Evolutionary conservation across 2,329 filamentous ascomycete genomes (phyloP), one percentile per base, ranked within the genome.

Genomic region (Alternaria arborescens): DNA sequence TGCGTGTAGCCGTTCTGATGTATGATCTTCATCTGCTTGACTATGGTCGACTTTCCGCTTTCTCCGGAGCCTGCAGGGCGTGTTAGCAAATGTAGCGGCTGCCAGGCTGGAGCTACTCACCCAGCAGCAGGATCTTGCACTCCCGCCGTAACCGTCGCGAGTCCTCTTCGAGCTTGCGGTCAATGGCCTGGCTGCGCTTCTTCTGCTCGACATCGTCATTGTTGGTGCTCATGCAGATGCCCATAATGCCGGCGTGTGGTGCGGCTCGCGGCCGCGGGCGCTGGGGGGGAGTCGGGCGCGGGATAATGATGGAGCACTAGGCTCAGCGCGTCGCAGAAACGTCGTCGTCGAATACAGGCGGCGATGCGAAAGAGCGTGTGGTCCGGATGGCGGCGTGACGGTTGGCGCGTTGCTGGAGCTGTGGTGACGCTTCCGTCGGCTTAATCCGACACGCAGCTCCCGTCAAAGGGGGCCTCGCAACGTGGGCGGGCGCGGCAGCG

Each of bases 21-120:
- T 76, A 99, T 98, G 72, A 99, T 99, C 82, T 98, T 99, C 95
- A 99, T 99, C 85, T 99, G 95, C 82, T 99, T 99, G 71, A 99
- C 95, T 73, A 99, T 98, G 10, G 95, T 99, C 60, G 95, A 98
- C 82, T 99, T 99, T 70, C 95, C 95, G 81, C 94, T 98, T 83
- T 99, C 95, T 68, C 95, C 95, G 68, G 95, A 98, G 68, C 95
- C 95, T 97, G 78, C 50, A 62, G 52, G 32, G 57, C 54, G 43
- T 43, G 71, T 78, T 77, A 79, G 75, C 26, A 30, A 34, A 20
- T 11, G 38, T 24, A 53, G 44, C 57, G 24, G 52, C 42, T 5
- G 24, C 47, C 48, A 28, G 41, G n/a, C 30, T 24, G 48, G 22
- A 40, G 51, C 55, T 57, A 79, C 88, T 68, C 88, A 98, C 95